A percentile compares a stretch with the other conserved stretches of the same genome.
Evolutionary conservation across 2,329 filamentous ascomycete species (phyloP).

Genomic region (Trichoderma koningii): DNA sequence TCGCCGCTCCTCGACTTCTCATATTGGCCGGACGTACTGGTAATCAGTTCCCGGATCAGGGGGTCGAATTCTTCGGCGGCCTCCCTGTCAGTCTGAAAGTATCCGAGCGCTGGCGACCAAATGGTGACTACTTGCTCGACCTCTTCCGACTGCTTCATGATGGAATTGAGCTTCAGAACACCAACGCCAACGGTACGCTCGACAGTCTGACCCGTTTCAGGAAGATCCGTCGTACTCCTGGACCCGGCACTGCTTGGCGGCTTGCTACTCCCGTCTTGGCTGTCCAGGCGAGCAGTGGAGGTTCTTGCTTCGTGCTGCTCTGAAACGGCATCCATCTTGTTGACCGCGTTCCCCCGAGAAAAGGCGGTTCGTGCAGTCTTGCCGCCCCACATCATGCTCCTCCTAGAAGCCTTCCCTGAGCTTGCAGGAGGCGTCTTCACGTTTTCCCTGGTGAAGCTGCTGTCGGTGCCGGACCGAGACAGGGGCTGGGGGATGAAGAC

Average conservation of each 20-base stretch:
- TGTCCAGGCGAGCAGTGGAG: conserved; percentile 42
- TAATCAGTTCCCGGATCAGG: conserved; percentile 71
- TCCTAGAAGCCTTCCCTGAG: conserved; percentile 57
- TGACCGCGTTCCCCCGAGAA: conserved; percentile 50
- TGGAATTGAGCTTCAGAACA: conserved; percentile 71
- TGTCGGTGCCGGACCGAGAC: conserved; percentile 55
- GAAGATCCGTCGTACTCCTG: conserved; percentile 31
- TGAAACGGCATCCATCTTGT: conserved; percentile 59
- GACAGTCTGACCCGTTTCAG: conserved; percentile 36
- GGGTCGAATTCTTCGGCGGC: conserved; percentile 70
- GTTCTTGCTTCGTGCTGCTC: conserved; percentile 51
- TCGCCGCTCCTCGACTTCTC: conserved; percentile 73
- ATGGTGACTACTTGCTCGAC: conserved; percentile 75
- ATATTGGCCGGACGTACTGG: conserved; percentile 72
- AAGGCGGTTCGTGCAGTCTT: conserved; percentile 58
- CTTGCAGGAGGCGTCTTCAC: conserved; percentile 52
- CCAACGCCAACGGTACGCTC: conserved; percentile 73
- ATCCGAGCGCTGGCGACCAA: conserved; percentile 66
- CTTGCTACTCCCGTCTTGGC: conserved; percentile 45
- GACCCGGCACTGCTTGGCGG: conserved; percentile 62
- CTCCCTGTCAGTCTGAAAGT: conserved; percentile 55
- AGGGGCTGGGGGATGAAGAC: conserved; percentile 49
- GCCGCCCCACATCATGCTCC: conserved; percentile 71
- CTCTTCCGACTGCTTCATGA: conserved; percentile 72
- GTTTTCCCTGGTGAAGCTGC: conserved; percentile 47